These are phyloP conservation scores for Aspergillus spinulosporus DNA, from an alignment of 2,329 filamentous ascomycete genomes.

Conservation along the genomic window DNA sequence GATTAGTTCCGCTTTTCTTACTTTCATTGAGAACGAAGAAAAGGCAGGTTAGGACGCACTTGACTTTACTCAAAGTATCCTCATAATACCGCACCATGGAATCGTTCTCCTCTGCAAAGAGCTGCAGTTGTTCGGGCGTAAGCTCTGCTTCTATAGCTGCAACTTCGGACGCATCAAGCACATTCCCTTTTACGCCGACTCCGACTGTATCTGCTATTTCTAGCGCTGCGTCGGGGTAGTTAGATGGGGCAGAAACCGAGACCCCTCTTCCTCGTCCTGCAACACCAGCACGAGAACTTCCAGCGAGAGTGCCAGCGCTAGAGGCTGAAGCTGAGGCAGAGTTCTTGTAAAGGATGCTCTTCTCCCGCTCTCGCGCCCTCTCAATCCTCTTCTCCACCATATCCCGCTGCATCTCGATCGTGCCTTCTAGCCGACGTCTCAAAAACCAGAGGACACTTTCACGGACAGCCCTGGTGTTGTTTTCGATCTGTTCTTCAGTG, in stretches of 20 bases:
- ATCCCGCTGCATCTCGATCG: conserved; percentile 73
- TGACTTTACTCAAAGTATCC: conserved; percentile 89
- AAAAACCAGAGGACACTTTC: conserved; percentile 85
- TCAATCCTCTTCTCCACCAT: conserved; percentile 92
- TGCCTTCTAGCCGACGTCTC: conserved; percentile 71
- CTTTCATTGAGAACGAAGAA: neutral
- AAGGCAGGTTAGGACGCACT: conserved; percentile 57
- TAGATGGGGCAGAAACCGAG: neutral
- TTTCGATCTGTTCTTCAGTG: conserved; percentile 68
- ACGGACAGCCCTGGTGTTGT: conserved; percentile 67
- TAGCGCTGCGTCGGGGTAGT: conserved; percentile 3
- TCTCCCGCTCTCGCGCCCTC: conserved; percentile 84
- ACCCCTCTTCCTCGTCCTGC: conserved; percentile 12
- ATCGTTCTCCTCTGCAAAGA: conserved; percentile 91
- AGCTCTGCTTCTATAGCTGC: conserved; percentile 60
- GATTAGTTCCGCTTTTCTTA: neutral
- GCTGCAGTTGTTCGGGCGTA: conserved; percentile 80
- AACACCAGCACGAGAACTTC: neutral
- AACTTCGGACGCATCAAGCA: conserved; percentile 34
- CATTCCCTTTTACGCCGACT: neutral
- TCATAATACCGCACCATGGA: conserved; percentile 92
- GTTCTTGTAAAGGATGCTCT: conserved; percentile 75
- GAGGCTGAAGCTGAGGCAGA: conserved; percentile 7
- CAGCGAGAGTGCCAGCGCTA: no score
- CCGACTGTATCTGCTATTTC: neutral